Evolutionary conservation across 768 basidiomycete genomes (phyloP).

Genomic region (Amanita pallidorosea): DNA sequence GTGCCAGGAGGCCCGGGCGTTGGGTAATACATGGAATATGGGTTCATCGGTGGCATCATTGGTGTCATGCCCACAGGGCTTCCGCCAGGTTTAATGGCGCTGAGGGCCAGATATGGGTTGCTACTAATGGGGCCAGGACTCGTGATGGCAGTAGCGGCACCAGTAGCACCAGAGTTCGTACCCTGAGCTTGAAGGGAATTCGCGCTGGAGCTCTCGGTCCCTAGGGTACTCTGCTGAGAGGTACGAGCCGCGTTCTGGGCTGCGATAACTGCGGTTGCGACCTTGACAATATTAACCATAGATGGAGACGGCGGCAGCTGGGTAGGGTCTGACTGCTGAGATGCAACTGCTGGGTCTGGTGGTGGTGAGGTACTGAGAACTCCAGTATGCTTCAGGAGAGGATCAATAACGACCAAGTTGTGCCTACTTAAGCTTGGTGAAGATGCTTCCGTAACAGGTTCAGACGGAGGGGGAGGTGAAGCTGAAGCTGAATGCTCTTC

Average conservation of each 20-base stretch:
- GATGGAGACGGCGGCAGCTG: conserved; percentile 10
- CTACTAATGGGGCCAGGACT: conserved; percentile 15
- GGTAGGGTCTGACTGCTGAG: background rate
- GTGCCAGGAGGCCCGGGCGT: conserved; percentile 26
- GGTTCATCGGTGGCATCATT: conserved; percentile 20
- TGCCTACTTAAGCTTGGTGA: background rate
- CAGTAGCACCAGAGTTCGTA: background rate
- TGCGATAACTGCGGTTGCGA: conserved; percentile 26
- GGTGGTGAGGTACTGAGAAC: background rate
- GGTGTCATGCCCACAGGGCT: conserved; percentile 13
- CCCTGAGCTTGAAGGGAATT: conserved; percentile 1
- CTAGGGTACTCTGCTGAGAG: background rate
- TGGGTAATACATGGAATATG: conserved; percentile 32
- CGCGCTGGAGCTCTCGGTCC: background rate
- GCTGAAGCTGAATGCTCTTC: conserved; percentile 2
- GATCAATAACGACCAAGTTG: background rate
- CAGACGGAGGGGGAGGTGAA: conserved; percentile 7
- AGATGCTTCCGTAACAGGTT: background rate
- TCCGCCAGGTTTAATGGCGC: conserved; percentile 7
- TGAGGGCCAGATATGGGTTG: conserved; percentile 26
- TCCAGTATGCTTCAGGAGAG: background rate
- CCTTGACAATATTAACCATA: conserved; percentile 25
- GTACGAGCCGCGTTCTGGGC: conserved; percentile 17
- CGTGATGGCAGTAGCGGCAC: conserved; percentile 4
- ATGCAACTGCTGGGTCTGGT: background rate